phyloP scores from a whole-genome alignment of 164 flowering plant species.

The Paratinospora sagittata region DNA sequence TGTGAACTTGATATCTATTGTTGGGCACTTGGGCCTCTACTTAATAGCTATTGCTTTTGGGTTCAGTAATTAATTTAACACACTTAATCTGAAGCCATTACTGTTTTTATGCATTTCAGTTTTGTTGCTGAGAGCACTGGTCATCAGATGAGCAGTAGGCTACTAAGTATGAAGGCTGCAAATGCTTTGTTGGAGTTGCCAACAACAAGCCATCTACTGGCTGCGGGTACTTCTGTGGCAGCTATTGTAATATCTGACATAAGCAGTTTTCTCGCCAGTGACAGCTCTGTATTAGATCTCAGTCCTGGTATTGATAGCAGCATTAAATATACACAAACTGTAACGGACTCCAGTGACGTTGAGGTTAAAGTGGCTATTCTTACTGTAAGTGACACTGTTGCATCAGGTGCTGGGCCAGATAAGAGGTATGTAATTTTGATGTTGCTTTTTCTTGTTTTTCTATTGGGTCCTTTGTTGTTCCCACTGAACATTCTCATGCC shows the following conservation, averaged over 20 bases:
- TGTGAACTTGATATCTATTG: too few species aligned
- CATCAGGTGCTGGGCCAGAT: slow-evolving; percentile 86
- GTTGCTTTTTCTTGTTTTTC: too few species aligned
- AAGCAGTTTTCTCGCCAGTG: slow-evolving; percentile 21
- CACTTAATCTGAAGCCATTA: not conserved
- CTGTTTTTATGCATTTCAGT: slow-evolving; percentile 31
- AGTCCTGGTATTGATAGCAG: slow-evolving; percentile 14
- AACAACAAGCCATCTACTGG: slow-evolving; percentile 37
- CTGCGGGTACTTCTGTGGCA: slow-evolving; percentile 62
- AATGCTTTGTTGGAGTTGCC: slow-evolving; percentile 86
- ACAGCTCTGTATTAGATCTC: slow-evolving; percentile 11
- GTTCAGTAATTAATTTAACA: too few species aligned
- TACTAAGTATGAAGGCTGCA: slow-evolving; percentile 84
- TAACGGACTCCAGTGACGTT: slow-evolving; percentile 24
- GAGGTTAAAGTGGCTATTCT: slow-evolving; percentile 57
- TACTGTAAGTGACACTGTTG: slow-evolving; percentile 92
- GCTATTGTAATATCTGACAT: slow-evolving; percentile 68
- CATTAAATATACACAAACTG: slow-evolving; percentile 14
- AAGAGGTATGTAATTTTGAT: slow-evolving; percentile 49
- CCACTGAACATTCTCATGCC: too few species aligned
- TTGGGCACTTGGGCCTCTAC: too few species aligned
- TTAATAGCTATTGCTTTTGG: too few species aligned
- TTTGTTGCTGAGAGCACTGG: slow-evolving; percentile 97
- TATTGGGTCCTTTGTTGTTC: too few species aligned
- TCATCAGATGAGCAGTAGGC: slow-evolving; percentile 79